phyloP scores from a whole-genome alignment of 108 stramenopile genomes.

The Cyclotella cryptica region DNA sequence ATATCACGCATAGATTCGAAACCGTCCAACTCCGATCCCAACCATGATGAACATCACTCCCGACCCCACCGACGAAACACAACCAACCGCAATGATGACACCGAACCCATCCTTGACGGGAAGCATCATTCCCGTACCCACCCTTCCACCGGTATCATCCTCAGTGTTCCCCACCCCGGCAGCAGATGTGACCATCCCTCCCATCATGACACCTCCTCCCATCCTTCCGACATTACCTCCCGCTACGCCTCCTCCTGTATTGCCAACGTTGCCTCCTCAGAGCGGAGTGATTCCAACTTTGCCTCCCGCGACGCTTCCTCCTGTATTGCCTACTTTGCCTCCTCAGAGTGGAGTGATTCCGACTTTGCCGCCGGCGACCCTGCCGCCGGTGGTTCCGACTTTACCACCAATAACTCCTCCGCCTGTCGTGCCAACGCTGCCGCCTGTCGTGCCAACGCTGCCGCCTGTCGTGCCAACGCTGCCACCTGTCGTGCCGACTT shows the following conservation, averaged over 20 bases:
- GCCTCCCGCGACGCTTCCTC: too few relatives aligned
- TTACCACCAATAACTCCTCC: too few relatives aligned
- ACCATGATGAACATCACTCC: conserved; percentile 20
- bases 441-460: not conserved
- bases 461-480: not conserved
- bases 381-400: not conserved
- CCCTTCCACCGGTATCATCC: not conserved
- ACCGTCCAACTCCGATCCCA: conserved; percentile 18
- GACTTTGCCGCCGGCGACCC: not conserved
- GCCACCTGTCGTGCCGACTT: not conserved
- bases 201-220: not conserved
- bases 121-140: not conserved
- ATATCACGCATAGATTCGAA: not conserved
- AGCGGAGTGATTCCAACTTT: too few relatives aligned
- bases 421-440: too few relatives aligned
- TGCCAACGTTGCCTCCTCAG: too few relatives aligned
- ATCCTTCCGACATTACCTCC: not conserved
- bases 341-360: not conserved
- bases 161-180: not conserved
- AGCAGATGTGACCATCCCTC: not conserved
- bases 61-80: not conserved
- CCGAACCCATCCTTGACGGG: not conserved
- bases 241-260: too few relatives aligned
- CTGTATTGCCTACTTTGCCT: too few relatives aligned
- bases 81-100: not conserved